Percentiles rank a stretch among this genome's conserved stretches.
Conservation (phyloP, 2,329 filamentous ascomycete species). For the Pseudogymnoascus sp. region DNA sequence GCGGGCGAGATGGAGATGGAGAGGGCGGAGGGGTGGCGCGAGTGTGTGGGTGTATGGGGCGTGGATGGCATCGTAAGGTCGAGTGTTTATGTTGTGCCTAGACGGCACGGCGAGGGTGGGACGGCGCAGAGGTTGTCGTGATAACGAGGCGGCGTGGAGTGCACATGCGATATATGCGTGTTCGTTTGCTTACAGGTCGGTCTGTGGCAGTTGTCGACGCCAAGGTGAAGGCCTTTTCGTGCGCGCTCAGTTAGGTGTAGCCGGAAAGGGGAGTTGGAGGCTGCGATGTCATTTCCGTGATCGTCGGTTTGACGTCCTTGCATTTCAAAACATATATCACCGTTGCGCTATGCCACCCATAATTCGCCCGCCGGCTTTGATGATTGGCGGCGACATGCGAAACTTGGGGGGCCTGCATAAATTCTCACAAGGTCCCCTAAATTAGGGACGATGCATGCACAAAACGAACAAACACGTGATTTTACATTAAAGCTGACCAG, state of each 20-base stretch:
- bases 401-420: not conserved
- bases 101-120: not conserved
- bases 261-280: not conserved
- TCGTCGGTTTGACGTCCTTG: conserved; percentile 1
- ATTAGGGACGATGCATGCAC: not conserved
- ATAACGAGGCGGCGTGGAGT: conserved; percentile 1
- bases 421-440: not conserved
- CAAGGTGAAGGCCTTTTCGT: not conserved
- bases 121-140: not conserved
- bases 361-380: not conserved
- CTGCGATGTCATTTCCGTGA: conserved; percentile 2
- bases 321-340: conserved; percentile 2
- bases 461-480: not conserved
- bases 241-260: not conserved
- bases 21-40: not conserved
- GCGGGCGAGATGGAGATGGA: not conserved
- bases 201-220: not conserved
- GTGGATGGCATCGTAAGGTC: not conserved
- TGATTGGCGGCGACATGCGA: not conserved
- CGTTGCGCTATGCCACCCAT: not conserved
- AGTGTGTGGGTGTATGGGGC: conserved; percentile 1
- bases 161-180: not conserved
- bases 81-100: conserved; percentile 1
- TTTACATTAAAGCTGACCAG: not conserved
- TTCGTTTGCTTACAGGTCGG: not conserved